A percentile compares a stretch with the other conserved stretches of the same genome.
Conservation (phyloP, 1,284 basidiomycete genomes). For the Vanrija pseudolonga region DNA sequence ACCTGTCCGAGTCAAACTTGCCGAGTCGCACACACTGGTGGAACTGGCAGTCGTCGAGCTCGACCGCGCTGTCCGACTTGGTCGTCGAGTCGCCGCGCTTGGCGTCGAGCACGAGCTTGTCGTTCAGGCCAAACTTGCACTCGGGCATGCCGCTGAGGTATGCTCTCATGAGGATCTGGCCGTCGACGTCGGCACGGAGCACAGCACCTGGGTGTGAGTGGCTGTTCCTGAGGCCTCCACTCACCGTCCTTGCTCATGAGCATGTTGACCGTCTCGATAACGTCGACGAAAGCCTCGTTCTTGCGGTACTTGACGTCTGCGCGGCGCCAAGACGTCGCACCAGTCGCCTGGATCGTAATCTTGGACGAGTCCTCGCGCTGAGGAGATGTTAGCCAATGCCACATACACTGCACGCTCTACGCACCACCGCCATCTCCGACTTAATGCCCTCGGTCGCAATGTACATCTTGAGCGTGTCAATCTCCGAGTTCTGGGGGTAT, state of each 20-base stretch:
- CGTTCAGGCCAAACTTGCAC: conserved; percentile 97
- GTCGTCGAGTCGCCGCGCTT: conserved; percentile 64
- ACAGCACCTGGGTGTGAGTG: conserved; percentile 64
- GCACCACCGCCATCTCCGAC: conserved; percentile 69
- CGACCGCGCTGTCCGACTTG: conserved; percentile 70
- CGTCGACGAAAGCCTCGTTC: conserved; percentile 97
- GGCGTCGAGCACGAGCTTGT: conserved; percentile 95
- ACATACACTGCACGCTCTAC: conserved; percentile 28
- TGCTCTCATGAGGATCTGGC: conserved; percentile 96
- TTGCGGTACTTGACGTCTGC: conserved; percentile 96
- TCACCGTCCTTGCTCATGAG: conserved; percentile 92
- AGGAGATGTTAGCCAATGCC: conserved; percentile 10
- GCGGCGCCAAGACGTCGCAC: conserved; percentile 87
- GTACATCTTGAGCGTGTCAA: conserved; percentile 94
- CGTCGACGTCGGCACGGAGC: conserved; percentile 95
- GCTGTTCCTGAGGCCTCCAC: conserved; percentile 16
- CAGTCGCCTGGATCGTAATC: conserved; percentile 93
- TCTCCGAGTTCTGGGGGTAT: conserved; percentile 99
- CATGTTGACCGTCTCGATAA: conserved; percentile 92
- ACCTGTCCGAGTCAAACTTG: conserved; percentile 88
- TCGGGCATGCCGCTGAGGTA: conserved; percentile 94
- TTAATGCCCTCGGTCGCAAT: conserved; percentile 97
- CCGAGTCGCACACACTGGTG: conserved; percentile 95
- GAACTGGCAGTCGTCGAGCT: conserved; percentile 96
- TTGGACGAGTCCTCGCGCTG: conserved; percentile 89